Evolutionary conservation across 2,329 filamentous ascomycete genomes (phyloP).

Genomic region (Davidsoniella neocaledoniae): DNA sequence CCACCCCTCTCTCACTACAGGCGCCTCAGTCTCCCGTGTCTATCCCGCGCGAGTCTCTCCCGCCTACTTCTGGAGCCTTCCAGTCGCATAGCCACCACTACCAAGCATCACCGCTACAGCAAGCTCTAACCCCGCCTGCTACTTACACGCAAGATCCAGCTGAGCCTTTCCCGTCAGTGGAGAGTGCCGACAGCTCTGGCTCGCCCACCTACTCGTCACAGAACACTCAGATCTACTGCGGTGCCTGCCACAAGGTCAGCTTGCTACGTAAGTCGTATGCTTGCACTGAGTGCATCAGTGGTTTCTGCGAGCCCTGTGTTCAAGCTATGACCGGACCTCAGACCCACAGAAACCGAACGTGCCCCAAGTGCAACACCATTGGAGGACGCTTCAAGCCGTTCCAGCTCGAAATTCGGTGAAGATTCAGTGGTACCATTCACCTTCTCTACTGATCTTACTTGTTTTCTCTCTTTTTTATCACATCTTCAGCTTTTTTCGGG

Average conservation of each 20-base stretch:
- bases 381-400: slow-evolving; percentile 72
- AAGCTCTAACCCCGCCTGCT: slow-evolving; percentile 69
- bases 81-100: slow-evolving; percentile 42
- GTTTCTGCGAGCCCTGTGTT: slow-evolving; percentile 77
- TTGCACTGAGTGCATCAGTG: slow-evolving; percentile 92
- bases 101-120: slow-evolving; percentile 78
- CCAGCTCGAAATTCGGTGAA: slow-evolving; percentile 62
- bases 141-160: slow-evolving; percentile 47
- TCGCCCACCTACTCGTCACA: slow-evolving; percentile 64
- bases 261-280: slow-evolving; percentile 72
- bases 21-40: slow-evolving; percentile 49
- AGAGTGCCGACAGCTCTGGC: slow-evolving; percentile 54
- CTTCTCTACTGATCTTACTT: slow-evolving; percentile 11
- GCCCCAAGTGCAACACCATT: slow-evolving; percentile 62
- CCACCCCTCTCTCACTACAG: slow-evolving; percentile 21
- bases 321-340: slow-evolving; percentile 63
- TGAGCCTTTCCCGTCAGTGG: slow-evolving; percentile 79
- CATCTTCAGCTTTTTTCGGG: slow-evolving; percentile 7
- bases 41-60: slow-evolving; percentile 43
- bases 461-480: slow-evolving; percentile 4
- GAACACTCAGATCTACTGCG: slow-evolving; percentile 78
- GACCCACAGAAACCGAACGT: slow-evolving; percentile 51
- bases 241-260: slow-evolving; percentile 65
- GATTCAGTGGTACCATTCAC: slow-evolving; percentile 9
- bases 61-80: slow-evolving; percentile 38